Conservation (phyloP, 1,284 basidiomycete species). For the Cutaneotrichosporon spelunceum region DNA sequence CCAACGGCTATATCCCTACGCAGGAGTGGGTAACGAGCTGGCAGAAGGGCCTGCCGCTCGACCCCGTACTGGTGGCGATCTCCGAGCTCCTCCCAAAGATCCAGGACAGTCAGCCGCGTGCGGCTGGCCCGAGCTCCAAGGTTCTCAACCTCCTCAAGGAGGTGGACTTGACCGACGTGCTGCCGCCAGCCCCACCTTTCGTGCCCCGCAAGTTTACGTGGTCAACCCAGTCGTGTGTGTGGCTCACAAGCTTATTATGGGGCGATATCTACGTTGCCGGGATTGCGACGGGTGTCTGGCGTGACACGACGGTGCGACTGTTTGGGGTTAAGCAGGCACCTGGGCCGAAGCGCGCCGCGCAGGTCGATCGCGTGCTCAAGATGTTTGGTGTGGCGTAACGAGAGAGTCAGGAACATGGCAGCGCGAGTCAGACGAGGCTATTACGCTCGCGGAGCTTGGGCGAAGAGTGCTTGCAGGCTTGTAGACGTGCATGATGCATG, state of each 20-base stretch:
- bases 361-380: constrained; percentile 47
- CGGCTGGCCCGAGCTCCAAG: constrained; percentile 51
- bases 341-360: constrained; percentile 33
- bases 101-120: constrained; percentile 66
- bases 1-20: constrained; percentile 86
- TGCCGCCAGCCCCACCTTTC: constrained; percentile 66
- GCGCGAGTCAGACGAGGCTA: not conserved
- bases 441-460: not conserved
- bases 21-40: constrained; percentile 78
- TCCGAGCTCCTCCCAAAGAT: constrained; percentile 81
- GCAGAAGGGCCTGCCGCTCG: constrained; percentile 62
- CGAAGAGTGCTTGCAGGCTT: not conserved
- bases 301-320: constrained; percentile 74
- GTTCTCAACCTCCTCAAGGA: constrained; percentile 61
- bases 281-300: constrained; percentile 76
- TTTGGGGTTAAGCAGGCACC: constrained; percentile 81
- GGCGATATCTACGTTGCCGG: constrained; percentile 88
- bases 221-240: constrained; percentile 81
- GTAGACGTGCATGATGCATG: constrained; percentile 1
- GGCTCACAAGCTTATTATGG: constrained; percentile 87
- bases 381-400: constrained; percentile 42
- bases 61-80: constrained; percentile 74
- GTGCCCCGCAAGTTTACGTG: constrained; percentile 77
- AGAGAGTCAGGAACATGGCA: not conserved
- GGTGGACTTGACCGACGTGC: constrained; percentile 65